Base-by-base conservation (phyloP, 371 early-diverging fungal species). In the Zychaea mexicana region DNA sequence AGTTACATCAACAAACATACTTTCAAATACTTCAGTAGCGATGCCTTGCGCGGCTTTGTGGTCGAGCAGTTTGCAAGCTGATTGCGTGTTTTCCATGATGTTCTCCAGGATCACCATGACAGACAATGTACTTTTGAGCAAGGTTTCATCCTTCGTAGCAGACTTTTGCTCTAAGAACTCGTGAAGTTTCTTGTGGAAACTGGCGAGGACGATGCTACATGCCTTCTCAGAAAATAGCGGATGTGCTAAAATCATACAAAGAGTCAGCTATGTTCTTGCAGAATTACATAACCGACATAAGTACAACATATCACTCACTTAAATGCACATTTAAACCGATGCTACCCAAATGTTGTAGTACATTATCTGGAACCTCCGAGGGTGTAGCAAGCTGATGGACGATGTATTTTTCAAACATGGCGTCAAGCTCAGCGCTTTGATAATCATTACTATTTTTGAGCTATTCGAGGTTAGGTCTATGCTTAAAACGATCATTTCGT, bases 11-110 rank as follows among this genome's bases (percentile, higher is more conserved):
- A 67, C 56, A 60, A 69, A 75, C 58, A 73, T 71, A 1, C 63
- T 63, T 30, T 75, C 79, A 62, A 78, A 78, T 7, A 78, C 19
- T 42, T 71, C 64, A 1, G 26, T 24, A 3, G 61, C 21, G 15
- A 62, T 58, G 12, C 38, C 19, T 12, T 19, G 24, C 10, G 22
- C 19, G 10, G 49, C 49, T 10, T 49, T 24, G 24, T 24, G 19
- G 22, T 6, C 6, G 24, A 49, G 49, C 6, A 49, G 24, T 24
- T 49, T 24, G 13, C 22, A 24, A 24, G 49, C 24, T 24, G 13
- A 8, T 6, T 19, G 9, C 3, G 9, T 19, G 6, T 19, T 49
- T 49, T 49, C 49, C 21, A 49, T 12, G 6, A 49, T 24, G 24
- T 49, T 49, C 3, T 49, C 49, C 21, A 49, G 22, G 24, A 49